These are phyloP conservation scores for Hemileccinum impolitum DNA, from an alignment of 768 basidiomycete species.

Conservation along the genomic window DNA sequence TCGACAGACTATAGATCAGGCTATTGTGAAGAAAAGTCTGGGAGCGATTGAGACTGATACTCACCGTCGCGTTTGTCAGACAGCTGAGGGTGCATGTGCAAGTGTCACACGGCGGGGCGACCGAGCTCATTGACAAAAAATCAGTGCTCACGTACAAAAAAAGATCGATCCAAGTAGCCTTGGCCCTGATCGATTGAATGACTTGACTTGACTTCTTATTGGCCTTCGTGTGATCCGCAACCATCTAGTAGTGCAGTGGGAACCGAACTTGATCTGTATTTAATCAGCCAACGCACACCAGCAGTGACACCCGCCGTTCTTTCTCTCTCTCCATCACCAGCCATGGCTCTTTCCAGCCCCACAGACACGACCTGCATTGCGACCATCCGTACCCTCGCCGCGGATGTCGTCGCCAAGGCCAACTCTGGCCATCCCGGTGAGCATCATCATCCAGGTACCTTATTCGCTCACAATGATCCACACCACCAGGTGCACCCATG, in stretches of 20 bases:
- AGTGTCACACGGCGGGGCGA: not conserved
- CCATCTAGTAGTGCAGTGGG: too few relatives aligned
- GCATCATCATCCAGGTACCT: conserved; percentile 8
- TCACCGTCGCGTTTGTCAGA: conserved; percentile 62
- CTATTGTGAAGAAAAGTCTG: conserved; percentile 4
- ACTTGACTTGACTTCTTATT: too few relatives aligned
- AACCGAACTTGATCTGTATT: not conserved
- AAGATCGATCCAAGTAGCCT: too few relatives aligned
- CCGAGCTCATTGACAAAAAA: too few relatives aligned
- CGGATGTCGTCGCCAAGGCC: conserved; percentile 76
- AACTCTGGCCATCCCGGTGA: conserved; percentile 92
- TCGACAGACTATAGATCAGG: conserved; percentile 60
- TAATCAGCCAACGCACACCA: not conserved
- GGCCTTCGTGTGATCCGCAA: too few relatives aligned
- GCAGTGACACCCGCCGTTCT: not conserved
- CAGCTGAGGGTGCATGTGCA: conserved; percentile 64
- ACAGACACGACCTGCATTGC: conserved; percentile 60
- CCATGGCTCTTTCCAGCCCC: conserved; percentile 40
- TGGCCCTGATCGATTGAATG: too few relatives aligned
- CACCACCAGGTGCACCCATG: conserved; percentile 77
- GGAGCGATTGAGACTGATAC: conserved; percentile 6
- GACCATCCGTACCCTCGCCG: conserved; percentile 74
- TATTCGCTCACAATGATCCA: conserved; percentile 5
- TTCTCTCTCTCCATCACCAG: conserved; percentile 10
- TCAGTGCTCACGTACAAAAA: too few relatives aligned